Base-by-base conservation (phyloP, 2,329 filamentous ascomycete species). In the Neophaeococcomyces aloes region DNA sequence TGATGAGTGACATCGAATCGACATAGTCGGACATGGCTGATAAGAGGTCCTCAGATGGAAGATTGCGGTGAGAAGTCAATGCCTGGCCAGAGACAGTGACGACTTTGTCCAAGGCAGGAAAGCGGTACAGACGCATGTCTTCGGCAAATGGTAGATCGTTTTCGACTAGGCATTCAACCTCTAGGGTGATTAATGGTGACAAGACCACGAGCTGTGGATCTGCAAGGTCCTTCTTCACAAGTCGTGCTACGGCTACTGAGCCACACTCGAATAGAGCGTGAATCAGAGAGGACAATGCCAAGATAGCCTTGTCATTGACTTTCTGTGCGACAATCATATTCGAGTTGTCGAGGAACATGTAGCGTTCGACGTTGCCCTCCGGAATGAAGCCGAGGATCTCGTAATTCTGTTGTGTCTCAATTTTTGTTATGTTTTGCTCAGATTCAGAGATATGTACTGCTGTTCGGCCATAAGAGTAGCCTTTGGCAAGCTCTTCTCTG, bases 111-210 rank as follows among this genome's bases (percentile, higher is more conserved):
- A 98, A 67, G 0, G 89, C 86, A 4, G 91, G 87, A 53, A 98
- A 98, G 46, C 80, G 82, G 61, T 95, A 96, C n/a, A 74, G 74
- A 29, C 91, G 78, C 37, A 95, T 72, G 58, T 98, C 91, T 66
- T 98, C 91, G 2, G 86, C 81, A 57, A 95, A 98, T 0, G 91
- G 91, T 4, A 96, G 70, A 29, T 91, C 86, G 1, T 93, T 75
- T 58, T 98, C 91, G 50, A 94, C 79, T 2, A 98, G 71, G 54
- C 85, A 89, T 60, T 95, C 88, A 51, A 85, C 78, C 19, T 85
- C 80, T 2, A 74, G 69, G 49, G 93, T 85, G 47, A 94, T 79
- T 15, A 78, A 75, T 2, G 91, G 91, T 4, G 83, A 81, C 33
- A 98, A 72, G 11, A 96, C 69, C 1, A 94, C 65, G 13, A 96